Conservation (phyloP, 2,329 filamentous ascomycete genomes). For the Aquanectria penicillioides region DNA sequence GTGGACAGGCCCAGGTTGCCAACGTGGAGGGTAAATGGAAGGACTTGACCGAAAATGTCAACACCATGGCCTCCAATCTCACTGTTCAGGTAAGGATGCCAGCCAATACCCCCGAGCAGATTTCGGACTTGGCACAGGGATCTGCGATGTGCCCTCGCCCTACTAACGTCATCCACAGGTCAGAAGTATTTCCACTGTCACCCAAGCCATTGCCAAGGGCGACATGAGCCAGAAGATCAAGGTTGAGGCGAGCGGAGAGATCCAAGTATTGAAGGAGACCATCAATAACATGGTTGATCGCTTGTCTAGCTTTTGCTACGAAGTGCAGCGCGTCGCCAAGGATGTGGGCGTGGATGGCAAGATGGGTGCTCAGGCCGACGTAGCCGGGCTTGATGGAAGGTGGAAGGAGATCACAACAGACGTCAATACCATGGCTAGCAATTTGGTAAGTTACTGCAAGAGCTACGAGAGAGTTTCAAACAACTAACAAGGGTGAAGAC, state of each 20-base stretch:
- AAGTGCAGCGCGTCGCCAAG: conserved; percentile 93
- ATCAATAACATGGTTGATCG: conserved; percentile 99
- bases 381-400: conserved; percentile 88
- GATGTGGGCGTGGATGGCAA: conserved; percentile 98
- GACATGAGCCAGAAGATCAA: conserved; percentile 97
- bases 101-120: no score
- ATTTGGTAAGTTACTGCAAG: conserved; percentile 57
- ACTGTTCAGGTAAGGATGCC: conserved; percentile 66
- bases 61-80: conserved; percentile 77
- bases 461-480: neutral
- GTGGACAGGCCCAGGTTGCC: conserved; percentile 91
- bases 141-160: neutral
- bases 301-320: conserved; percentile 93
- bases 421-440: conserved; percentile 90
- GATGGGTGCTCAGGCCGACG: conserved; percentile 97
- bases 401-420: conserved; percentile 99
- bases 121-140: no score
- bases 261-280: conserved; percentile 91
- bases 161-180: conserved; percentile 61
- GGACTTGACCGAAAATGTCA: conserved; percentile 91
- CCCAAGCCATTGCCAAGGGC: conserved; percentile 93
- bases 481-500: conserved; percentile 66
- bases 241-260: conserved; percentile 94
- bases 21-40: conserved; percentile 99
- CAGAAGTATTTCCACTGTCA: conserved; percentile 91